These are phyloP conservation scores for Neonectria magnoliae DNA, from an alignment of 2,329 filamentous ascomycete species.

Conservation along the genomic window DNA sequence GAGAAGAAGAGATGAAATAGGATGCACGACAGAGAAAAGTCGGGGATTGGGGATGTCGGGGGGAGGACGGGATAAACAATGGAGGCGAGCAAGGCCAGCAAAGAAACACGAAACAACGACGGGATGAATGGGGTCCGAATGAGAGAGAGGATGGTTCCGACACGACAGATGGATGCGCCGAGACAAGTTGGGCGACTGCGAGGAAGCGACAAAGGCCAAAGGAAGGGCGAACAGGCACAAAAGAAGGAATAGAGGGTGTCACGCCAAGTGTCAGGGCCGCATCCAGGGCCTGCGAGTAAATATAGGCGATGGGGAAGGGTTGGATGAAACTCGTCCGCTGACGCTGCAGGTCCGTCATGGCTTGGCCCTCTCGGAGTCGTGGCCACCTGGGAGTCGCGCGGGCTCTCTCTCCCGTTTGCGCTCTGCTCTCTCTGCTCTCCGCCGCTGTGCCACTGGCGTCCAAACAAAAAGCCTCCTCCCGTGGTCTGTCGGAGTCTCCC, in stretches of 20 bases:
- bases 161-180: neutral
- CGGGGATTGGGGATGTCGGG: constrained; percentile 10
- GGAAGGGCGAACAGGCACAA: constrained; percentile 3
- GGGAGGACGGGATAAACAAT: constrained; percentile 15
- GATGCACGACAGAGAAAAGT: constrained; percentile 29
- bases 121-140: constrained; percentile 2
- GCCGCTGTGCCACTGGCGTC: neutral
- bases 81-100: neutral
- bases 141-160: neutral
- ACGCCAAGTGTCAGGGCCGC: constrained; percentile 10
- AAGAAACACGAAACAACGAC: constrained; percentile 7
- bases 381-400: constrained; percentile 19
- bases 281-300: constrained; percentile 14
- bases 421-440: no score
- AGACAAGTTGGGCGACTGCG: neutral
- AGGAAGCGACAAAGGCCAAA: neutral
- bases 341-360: constrained; percentile 8
- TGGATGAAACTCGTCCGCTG: constrained; percentile 23
- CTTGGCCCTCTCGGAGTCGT: constrained; percentile 13
- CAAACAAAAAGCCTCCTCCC: neutral
- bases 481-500: neutral
- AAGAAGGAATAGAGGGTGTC: constrained; percentile 6
- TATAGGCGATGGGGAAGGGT: constrained; percentile 14
- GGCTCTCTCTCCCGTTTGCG: neutral
- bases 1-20: constrained; percentile 27